Conservation (phyloP, 495 filamentous ascomycete genomes). For the Penicillium silybi region DNA sequence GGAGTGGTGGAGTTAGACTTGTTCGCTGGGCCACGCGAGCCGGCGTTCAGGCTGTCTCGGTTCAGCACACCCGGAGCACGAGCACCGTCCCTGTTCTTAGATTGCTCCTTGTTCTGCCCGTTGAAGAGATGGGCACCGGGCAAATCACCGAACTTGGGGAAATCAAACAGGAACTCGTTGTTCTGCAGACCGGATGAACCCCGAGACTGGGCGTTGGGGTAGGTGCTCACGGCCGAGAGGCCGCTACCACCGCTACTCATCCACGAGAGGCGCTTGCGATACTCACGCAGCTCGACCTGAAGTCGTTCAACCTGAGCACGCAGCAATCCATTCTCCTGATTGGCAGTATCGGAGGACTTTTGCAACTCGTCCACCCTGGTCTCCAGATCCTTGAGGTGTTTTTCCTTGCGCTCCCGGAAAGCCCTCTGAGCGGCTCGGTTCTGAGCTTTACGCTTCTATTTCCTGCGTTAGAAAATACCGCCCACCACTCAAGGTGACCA, state of each 20-base stretch:
- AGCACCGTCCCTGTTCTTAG: conserved; percentile 20
- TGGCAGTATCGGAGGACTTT: conserved; percentile 75
- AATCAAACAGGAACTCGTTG: conserved; percentile 89
- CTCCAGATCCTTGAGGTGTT: conserved; percentile 93
- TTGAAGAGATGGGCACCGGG: conserved; percentile 61
- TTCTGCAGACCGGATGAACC: conserved; percentile 55
- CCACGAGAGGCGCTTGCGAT: conserved; percentile 76
- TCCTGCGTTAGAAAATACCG: conserved; percentile 39
- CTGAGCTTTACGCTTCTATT: conserved; percentile 95
- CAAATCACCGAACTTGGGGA: conserved; percentile 83
- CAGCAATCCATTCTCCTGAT: conserved; percentile 80
- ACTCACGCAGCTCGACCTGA: conserved; percentile 80
- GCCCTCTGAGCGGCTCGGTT: conserved; percentile 95
- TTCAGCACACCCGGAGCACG: conserved; percentile 34
- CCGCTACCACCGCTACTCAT: conserved; percentile 44
- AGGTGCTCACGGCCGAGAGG: conserved; percentile 46
- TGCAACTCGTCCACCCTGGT: conserved; percentile 91
- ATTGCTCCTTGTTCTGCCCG: conserved; percentile 21
- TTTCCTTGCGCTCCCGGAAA: conserved; percentile 97
- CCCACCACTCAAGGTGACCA: neutral
- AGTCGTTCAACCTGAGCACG: conserved; percentile 84
- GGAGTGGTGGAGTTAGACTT: conserved; percentile 10
- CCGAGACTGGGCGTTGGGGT: conserved; percentile 33
- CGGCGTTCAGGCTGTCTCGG: conserved; percentile 20
- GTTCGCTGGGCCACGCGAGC: conserved; percentile 1